These are phyloP conservation scores for Pneumocystis murina DNA, from an alignment of 1,139 yeast genomes.

Conservation along the genomic window DNA sequence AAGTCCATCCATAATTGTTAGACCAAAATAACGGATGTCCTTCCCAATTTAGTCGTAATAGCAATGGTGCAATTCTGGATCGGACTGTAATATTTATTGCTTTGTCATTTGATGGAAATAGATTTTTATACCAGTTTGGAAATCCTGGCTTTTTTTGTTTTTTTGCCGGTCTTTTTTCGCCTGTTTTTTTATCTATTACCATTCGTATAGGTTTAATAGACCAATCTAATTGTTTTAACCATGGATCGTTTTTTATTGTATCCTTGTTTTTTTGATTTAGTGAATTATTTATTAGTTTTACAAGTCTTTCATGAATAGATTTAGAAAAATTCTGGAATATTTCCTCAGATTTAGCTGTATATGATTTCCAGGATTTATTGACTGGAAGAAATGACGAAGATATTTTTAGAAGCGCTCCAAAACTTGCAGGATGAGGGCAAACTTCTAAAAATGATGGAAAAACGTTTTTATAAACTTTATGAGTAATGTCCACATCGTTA, in stretches of 20 bases:
- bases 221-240: conserved; percentile 90
- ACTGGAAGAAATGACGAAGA: conserved; percentile 74
- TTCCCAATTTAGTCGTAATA: conserved; percentile 75
- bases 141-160: conserved; percentile 75
- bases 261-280: conserved; percentile 29
- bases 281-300: conserved; percentile 45
- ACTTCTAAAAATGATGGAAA: conserved; percentile 52
- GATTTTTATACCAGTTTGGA: conserved; percentile 84
- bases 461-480: conserved; percentile 48
- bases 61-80: conserved; percentile 59
- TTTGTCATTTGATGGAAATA: conserved; percentile 37
- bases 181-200: conserved; percentile 60
- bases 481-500: conserved; percentile 64
- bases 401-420: conserved; percentile 69
- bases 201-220: conserved; percentile 41
- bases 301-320: conserved; percentile 45
- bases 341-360: conserved; percentile 52
- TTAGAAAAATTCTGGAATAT: conserved; percentile 45
- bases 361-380: conserved; percentile 54
- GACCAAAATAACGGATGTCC: conserved; percentile 71
- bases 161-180: conserved; percentile 31
- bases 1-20: conserved; percentile 75
- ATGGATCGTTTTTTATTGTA: conserved; percentile 44
- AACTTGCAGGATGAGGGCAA: conserved; percentile 89
- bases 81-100: conserved; percentile 50